Evolutionary conservation across 371 early-diverging fungal genomes (phyloP).

Genomic region (Mucor piriformis): DNA sequence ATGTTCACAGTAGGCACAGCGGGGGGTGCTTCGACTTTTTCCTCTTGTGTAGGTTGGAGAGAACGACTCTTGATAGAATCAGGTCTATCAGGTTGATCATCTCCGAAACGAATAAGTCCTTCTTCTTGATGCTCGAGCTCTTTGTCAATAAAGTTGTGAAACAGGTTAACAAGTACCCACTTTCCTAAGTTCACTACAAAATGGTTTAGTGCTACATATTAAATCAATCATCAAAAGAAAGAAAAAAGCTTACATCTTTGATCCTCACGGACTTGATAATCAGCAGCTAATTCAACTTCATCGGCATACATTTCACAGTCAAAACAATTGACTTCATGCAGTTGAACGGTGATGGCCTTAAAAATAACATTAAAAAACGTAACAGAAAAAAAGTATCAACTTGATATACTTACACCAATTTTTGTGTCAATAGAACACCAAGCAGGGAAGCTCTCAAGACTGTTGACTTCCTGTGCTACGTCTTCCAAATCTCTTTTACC

Average conservation of each 20-base stretch:
- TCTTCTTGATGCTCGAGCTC: constrained; percentile 31
- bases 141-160: constrained; percentile 57
- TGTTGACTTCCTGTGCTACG: constrained; percentile 66
- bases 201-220: too few relatives aligned
- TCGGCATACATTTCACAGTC: constrained; percentile 89
- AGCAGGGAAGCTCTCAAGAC: constrained; percentile 79
- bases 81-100: constrained; percentile 16
- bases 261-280: constrained; percentile 66
- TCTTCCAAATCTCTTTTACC: constrained; percentile 63
- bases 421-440: constrained; percentile 94
- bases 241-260: constrained; percentile 60
- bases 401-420: constrained; percentile 71
- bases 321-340: constrained; percentile 79
- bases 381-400: not conserved
- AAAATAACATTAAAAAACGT: constrained; percentile 24
- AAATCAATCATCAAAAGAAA: not conserved
- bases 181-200: constrained; percentile 82
- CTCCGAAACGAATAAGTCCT: constrained; percentile 12
- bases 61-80: constrained; percentile 15
- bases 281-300: constrained; percentile 55
- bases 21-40: constrained; percentile 1
- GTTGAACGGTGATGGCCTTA: constrained; percentile 74
- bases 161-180: constrained; percentile 81
- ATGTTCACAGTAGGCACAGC: constrained; percentile 11
- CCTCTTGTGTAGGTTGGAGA: constrained; percentile 10